Evolutionary conservation across 1,284 basidiomycete species (phyloP), one percentile per base, ranked within the genome.

Genomic region (Ganoderma lingzhi): DNA sequence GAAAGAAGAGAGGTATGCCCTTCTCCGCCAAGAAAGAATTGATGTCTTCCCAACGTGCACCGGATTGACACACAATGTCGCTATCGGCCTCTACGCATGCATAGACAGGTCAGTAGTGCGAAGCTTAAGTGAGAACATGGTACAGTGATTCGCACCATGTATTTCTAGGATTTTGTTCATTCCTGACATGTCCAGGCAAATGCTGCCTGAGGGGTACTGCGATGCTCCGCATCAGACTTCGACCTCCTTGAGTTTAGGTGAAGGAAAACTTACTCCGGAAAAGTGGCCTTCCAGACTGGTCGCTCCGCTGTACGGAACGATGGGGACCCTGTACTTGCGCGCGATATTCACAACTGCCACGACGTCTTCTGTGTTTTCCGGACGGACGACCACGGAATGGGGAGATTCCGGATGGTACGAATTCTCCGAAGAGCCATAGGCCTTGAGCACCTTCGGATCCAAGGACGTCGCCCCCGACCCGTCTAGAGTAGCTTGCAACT

Each of bases 141-240:
- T 35, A 35, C 32, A n/a, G 8, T 2, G 2, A 17, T 19, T 35
- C 53, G 30, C 72, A 91, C 93, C 90, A 77, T 96, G 87, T 60
- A 96, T 90, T 65, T 87, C 86, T 17, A 97, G 76, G 62, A 98
- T 93, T 71, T 88, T 87, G 80, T 96, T 88, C 96, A 99, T 98
- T 12, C 82, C 82, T 0, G 89, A 90, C 81, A 98, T 83, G 80
- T 98, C 96, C 30, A 98, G 82, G 70, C 76, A 79, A 12, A 80
- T 79, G 1, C 76, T 77, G 0, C 79, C 79, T 9, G 76, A 72
- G 0, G 73, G 62, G 6, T 77, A 77, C 78, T 78, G 39, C 12
- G 10, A 14, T 14, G 10, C 23, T 5, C 48, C 10, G 23, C 23
- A 28, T 28, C 23, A 51, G 48, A 51, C 10, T 4, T 51, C 23